Base-by-base conservation (phyloP, 805 yeast species). In the Starmerella riodocensis region DNA sequence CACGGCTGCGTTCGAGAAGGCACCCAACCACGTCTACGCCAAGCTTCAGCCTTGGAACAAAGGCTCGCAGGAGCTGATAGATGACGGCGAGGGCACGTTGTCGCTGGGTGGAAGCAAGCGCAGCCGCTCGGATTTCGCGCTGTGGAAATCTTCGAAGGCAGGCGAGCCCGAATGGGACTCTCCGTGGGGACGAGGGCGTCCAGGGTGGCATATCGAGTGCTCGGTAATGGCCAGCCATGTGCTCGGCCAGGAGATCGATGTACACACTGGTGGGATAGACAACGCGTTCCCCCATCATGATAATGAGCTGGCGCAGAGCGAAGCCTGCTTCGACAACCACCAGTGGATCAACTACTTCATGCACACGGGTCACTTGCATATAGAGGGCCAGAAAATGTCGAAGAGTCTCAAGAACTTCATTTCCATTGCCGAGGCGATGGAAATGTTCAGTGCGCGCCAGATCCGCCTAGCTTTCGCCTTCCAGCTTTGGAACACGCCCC, bases 141-240 rank as follows among this genome's bases (percentile, higher is more conserved):
- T 91, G 26, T 91, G 98, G 98, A 91, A 91, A 58, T 74, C 86
- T 0, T 80, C 94, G 6, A 91, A 91, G 58, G 88, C 94, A 6
- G 98, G 98, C 52, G 98, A 91, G 63, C 98, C 98, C 19, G 71
- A 75, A 34, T 91, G 97, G 97, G 72, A 69, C 5, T 83, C 95
- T 2, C 86, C 88, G 21, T 91, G 97, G 97, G 98, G 98, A 20
- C 67, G 67, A 43, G 98, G 98, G 38, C 78, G 98, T 59, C 98
- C 98, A 12, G 98, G 98, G 4, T 91, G 98, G 98, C 98, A 91
- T 59, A 91, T 91, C 59, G 98, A 91, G 63, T 91, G 98, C 70
- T 85, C 96, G 7, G 98, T 91, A 17, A 91, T 91, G 98, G 97
- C 97, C 1, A 71, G 85, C 37, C 93, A 85, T 50, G 70, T 86